Evolutionary conservation across 1,284 basidiomycete species (phyloP), one percentile per base, ranked within the genome.

Genomic region (Cerrena zonata): DNA sequence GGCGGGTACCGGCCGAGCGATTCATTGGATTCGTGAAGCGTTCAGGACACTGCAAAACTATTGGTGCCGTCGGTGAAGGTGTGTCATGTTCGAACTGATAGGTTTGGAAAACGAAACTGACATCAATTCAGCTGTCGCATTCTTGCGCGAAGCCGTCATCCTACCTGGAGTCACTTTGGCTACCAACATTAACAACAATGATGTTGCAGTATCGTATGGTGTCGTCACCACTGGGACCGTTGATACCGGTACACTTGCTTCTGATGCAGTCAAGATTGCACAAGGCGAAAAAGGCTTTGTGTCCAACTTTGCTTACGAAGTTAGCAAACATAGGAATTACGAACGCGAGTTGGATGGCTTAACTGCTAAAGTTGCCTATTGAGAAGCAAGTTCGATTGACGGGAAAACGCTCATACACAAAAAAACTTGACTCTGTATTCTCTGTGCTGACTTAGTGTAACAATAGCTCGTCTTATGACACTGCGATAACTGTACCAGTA

Each of bases 11-110:
- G 86, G 84, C 3, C 73, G 85, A 4, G 75, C 69, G 11, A 64
- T 86, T 4, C 85, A 91, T 61, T 89, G 84, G 75, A 74, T 86
- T 2, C 75, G 84, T 38, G 89, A 91, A 66, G 80, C 87, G 1
- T 91, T 87, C 66, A n/a, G 85, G 85, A 22, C 89, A 91, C 64
- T 80, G 81, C 65, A 90, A 91, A 68, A 62, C 82, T 11, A 86
- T 91, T 47, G 84, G 80, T n/a, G 86, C 82, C 4, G 72, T 84
- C 36, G 89, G 86, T 18, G 77, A 82, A 65, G 82, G 82, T 79
- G 42, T 46, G 70, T 34, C 30, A 3, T 39, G 38, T 58, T 40
- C 19, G 15, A 27, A 54, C 47, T 18, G 15, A 40, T 30, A 12
- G 19, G 5, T 38, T 13, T 12, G 5, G 18, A 19, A 22, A 34